phyloP scores from a whole-genome alignment of 495 filamentous ascomycete species.

The Pseudoneurospora amorphoporcata region DNA sequence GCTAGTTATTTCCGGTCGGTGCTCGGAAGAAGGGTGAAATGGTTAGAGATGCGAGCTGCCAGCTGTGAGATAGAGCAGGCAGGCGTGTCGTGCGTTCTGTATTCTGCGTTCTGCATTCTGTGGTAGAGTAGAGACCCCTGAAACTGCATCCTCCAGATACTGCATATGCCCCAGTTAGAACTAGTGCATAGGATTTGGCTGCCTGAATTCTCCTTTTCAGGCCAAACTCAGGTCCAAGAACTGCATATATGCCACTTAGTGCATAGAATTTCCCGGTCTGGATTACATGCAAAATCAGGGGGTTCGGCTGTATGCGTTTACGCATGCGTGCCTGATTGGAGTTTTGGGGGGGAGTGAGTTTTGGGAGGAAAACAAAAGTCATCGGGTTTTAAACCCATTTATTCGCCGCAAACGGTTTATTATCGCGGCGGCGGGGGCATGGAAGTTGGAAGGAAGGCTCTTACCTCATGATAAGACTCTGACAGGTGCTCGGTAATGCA shows the following conservation, averaged over 20 bases:
- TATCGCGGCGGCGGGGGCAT: neutral
- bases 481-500: neutral
- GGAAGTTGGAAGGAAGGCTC: neutral
- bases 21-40: neutral
- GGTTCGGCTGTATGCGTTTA: no score
- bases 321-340: neutral
- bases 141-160: no score
- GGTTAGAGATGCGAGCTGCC: neutral
- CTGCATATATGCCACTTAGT: no score
- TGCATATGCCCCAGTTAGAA: no score
- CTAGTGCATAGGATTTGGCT: no score
- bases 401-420: neutral
- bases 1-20: neutral
- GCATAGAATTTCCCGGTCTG: no score
- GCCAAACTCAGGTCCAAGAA: no score
- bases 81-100: neutral
- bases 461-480: neutral
- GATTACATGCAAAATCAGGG: no score
- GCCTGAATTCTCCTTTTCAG: no score
- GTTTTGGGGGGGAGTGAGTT: neutral
- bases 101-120: no score
- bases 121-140: no score
- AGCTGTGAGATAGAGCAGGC: neutral
- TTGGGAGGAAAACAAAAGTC: neutral
- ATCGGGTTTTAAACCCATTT: neutral